Evolutionary conservation across 2,329 filamentous ascomycete genomes (phyloP).

Genomic region (Aspergillus candidus): DNA sequence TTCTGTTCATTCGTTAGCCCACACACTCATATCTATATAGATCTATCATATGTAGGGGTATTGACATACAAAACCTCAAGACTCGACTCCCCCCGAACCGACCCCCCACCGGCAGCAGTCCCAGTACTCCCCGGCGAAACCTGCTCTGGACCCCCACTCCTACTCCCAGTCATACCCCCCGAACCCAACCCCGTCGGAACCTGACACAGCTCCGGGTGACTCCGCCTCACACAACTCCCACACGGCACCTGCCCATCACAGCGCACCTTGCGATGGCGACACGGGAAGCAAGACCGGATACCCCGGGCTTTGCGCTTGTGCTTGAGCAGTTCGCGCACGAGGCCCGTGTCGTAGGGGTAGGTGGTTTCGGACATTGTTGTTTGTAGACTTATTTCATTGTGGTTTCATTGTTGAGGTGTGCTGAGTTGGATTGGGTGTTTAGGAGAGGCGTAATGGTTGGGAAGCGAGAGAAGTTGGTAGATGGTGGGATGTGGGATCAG

Average conservation of each 20-base stretch:
- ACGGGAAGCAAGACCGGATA: constrained; percentile 21
- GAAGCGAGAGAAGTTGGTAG: too few relatives aligned
- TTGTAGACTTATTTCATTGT: not conserved
- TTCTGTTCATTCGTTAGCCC: not conserved
- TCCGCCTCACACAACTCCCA: constrained; percentile 13
- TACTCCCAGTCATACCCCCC: not conserved
- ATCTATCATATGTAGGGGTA: too few relatives aligned
- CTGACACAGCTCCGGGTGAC: constrained; percentile 17
- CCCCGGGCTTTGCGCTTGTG: constrained; percentile 17
- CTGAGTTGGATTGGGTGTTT: not conserved
- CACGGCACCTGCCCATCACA: constrained; percentile 16
- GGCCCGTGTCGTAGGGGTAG: constrained; percentile 19
- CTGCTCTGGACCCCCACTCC: not conserved
- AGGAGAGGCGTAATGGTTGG: too few relatives aligned
- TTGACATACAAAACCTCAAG: too few relatives aligned
- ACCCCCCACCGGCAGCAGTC: too few relatives aligned
- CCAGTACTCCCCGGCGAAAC: too few relatives aligned
- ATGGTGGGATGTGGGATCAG: too few relatives aligned
- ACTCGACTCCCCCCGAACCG: too few relatives aligned
- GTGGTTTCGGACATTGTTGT: constrained; percentile 7
- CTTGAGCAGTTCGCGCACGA: constrained; percentile 18
- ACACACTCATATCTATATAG: too few relatives aligned
- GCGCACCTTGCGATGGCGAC: constrained; percentile 18
- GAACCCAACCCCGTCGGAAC: constrained; percentile 7
- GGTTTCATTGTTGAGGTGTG: not conserved